Evolutionary conservation across 192 early-diverging fungal genomes (phyloP), one percentile per base, ranked within the genome.

Genomic region (Lunasporangiospora selenospora): DNA sequence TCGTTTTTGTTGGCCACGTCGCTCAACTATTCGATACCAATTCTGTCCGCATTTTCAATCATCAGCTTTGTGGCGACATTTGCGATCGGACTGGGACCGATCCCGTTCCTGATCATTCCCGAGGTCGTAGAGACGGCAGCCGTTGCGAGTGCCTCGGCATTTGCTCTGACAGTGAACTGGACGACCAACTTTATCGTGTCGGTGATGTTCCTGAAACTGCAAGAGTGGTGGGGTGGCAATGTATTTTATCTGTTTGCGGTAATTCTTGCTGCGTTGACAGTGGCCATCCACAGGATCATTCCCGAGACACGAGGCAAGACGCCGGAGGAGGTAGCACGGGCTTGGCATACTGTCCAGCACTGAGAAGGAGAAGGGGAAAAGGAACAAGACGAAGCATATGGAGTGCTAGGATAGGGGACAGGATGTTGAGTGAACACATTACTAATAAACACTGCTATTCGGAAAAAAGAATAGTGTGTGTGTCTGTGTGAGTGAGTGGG

Each of bases 31-130:
- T 61, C 80, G 26, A 75, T 78, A 9, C 62, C 83, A 1, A 77
- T 85, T n/a, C 83, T 90, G 19, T 79, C 87, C 0, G 81, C 87
- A 3, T 58, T 89, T 51, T 83, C 88, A 19, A 73, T 89, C 13
- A 85, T 95, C 58, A 87, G 79, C 15, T 88, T 92, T 79, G 92
- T 94, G 15, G 91, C 85, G 2, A 65, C 85, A 10, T 97, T 89
- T 82, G 92, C 84, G 10, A 80, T 90, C 58, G 95, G 84, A 39
- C 67, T 87, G 8, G 95, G 95, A 4, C 89, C 91, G n/a, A 92
- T 97, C 50, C 91, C 95, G 3, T 97, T 90, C 41, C 54, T 92
- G 27, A 86, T 88, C 16, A 85, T 86, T 6, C 87, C 89, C 15
- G 91, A 92, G 75, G 56, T 92, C 13, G 84, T 92, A 2, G 89